These are phyloP conservation scores for Rhizomucor miehei DNA, from an alignment of 371 early-diverging fungal species.

Conservation along the genomic window DNA sequence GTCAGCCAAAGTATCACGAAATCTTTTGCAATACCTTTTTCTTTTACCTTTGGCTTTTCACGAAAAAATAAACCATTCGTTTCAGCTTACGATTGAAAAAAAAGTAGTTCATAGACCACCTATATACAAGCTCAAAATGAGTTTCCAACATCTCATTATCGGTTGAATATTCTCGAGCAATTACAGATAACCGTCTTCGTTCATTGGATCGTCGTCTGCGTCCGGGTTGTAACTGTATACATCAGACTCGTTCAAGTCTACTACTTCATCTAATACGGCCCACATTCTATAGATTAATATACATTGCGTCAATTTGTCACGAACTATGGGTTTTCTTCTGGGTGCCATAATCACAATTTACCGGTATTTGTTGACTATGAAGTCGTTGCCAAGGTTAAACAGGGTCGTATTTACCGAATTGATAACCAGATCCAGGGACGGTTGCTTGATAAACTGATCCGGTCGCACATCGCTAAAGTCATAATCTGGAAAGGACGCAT, in stretches of 20 bases:
- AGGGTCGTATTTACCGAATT: conserved; percentile 85
- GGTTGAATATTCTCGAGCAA: conserved; percentile 1
- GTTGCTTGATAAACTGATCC: conserved; percentile 81
- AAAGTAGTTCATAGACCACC: conserved; percentile 94
- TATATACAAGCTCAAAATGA: conserved; percentile 18
- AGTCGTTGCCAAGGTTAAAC: conserved; percentile 77
- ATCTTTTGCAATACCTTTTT: no score
- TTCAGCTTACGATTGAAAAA: conserved; percentile 89
- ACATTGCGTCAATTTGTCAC: no score
- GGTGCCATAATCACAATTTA: conserved; percentile 2
- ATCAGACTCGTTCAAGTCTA: conserved; percentile 78
- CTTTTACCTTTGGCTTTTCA: conserved; percentile 80
- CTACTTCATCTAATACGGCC: conserved; percentile 81
- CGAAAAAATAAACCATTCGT: conserved; percentile 86
- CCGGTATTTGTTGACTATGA: conserved; percentile 45
- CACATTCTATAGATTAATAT: conserved; percentile 65
- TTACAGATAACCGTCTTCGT: conserved; percentile 67
- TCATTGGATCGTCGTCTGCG: conserved; percentile 84
- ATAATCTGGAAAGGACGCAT: conserved; percentile 92
- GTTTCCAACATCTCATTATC: not conserved
- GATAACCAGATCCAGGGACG: conserved; percentile 67
- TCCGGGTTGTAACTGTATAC: conserved; percentile 88
- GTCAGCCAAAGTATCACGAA: not conserved
- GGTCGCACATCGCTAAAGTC: conserved; percentile 91
- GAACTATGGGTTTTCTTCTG: no score